Evolutionary conservation across 169 alveolate species (phyloP).

Genomic region (Plasmodium inui): DNA sequence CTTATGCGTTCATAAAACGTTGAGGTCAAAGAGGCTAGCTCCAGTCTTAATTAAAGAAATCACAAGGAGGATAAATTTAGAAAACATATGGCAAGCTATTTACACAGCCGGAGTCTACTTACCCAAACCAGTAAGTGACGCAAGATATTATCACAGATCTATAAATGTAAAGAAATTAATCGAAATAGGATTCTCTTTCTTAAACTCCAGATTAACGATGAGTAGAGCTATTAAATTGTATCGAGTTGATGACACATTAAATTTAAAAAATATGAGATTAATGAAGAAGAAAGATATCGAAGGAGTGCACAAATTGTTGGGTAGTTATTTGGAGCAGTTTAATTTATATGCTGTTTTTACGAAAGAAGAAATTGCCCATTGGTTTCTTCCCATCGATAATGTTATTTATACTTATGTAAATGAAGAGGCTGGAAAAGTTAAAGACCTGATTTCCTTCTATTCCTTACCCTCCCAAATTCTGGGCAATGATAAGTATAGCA

Average conservation of each 20-base stretch:
- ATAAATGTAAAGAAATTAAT: slow-evolving; percentile 90
- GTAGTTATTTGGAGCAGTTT: slow-evolving; percentile 81
- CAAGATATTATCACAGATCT: slow-evolving; percentile 92
- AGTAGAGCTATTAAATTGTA: slow-evolving; percentile 91
- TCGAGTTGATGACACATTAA: slow-evolving; percentile 85
- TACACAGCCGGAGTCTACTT: slow-evolving; percentile 97
- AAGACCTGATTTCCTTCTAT: slow-evolving; percentile 95
- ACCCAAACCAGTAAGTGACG: slow-evolving; percentile 95
- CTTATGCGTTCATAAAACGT: slow-evolving; percentile 97
- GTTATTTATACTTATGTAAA: slow-evolving; percentile 95
- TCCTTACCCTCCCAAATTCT: slow-evolving; percentile 93
- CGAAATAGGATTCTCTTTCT: slow-evolving; percentile 87
- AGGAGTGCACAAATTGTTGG: slow-evolving; percentile 86
- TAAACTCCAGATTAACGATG: slow-evolving; percentile 90
- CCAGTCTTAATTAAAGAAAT: slow-evolving; percentile 96
- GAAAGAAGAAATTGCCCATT: slow-evolving; percentile 92
- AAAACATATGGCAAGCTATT: slow-evolving; percentile 97
- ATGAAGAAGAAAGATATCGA: slow-evolving; percentile 92
- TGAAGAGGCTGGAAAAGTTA: slow-evolving; percentile 85
- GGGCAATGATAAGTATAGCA: slow-evolving; percentile 87
- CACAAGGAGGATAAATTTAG: slow-evolving; percentile 96
- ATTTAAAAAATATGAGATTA: slow-evolving; percentile 86
- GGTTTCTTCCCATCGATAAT: slow-evolving; percentile 90
- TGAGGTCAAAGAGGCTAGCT: slow-evolving; percentile 96
- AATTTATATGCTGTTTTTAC: slow-evolving; percentile 89